A percentile compares a stretch with the other conserved stretches of the same genome.
phyloP scores from a whole-genome alignment of 495 filamentous ascomycete species.

The Bryoglossum gracile region DNA sequence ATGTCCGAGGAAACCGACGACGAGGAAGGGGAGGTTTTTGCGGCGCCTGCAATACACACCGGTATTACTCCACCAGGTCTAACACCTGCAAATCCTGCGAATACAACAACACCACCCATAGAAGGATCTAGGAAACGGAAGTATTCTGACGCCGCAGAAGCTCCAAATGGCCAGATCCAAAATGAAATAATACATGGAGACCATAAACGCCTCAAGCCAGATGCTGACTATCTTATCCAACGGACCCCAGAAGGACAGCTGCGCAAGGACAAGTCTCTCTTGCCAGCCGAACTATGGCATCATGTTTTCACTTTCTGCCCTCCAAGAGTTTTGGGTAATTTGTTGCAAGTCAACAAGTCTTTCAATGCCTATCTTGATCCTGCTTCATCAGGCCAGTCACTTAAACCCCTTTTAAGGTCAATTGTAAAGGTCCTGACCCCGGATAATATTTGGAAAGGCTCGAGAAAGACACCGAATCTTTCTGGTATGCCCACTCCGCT shows the following conservation, averaged over 20 bases:
- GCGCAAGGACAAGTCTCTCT: conserved; percentile 31
- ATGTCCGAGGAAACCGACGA: conserved; percentile 25
- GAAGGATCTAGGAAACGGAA: conserved; percentile 37
- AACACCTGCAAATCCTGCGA: background rate
- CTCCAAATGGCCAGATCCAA: conserved; percentile 10
- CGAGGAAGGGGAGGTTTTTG: conserved; percentile 8
- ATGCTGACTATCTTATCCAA: conserved; percentile 15
- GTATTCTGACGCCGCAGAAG: conserved; percentile 15
- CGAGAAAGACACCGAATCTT: conserved; percentile 43
- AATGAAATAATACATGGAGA: conserved; percentile 25
- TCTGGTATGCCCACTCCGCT: conserved; percentile 51
- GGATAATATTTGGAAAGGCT: conserved; percentile 53
- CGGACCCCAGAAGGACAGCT: conserved; percentile 9
- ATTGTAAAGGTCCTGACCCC: conserved; percentile 30
- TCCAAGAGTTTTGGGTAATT: conserved; percentile 40
- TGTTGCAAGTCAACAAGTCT: conserved; percentile 44
- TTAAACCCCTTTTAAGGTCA: conserved; percentile 24
- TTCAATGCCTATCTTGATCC: conserved; percentile 48
- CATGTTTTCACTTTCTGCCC: conserved; percentile 46
- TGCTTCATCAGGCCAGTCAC: conserved; percentile 26
- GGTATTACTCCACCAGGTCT: background rate
- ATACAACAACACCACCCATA: background rate
- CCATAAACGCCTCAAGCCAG: conserved; percentile 30
- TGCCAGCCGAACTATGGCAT: conserved; percentile 49
- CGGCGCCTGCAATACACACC: background rate